phyloP scores from a whole-genome alignment of 805 yeast genomes.

The Cyberlindnera xishuangbannaensis region DNA sequence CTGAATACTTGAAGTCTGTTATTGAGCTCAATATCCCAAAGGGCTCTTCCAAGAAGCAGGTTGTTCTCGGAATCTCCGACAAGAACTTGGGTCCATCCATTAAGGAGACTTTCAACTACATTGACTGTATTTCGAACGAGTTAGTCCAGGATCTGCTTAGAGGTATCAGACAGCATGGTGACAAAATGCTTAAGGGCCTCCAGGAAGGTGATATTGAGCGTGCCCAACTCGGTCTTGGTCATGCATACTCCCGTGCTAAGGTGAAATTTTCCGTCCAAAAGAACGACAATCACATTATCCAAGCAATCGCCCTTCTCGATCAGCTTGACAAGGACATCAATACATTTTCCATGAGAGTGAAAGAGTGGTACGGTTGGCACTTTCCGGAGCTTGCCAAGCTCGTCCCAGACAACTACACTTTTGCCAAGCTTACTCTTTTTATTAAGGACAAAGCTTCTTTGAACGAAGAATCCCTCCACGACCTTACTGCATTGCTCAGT shows the following conservation, averaged over 20 bases:
- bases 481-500: conserved; percentile 74
- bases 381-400: conserved; percentile 95
- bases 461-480: conserved; percentile 78
- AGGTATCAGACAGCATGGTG: conserved; percentile 89
- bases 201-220: conserved; percentile 94
- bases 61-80: conserved; percentile 85
- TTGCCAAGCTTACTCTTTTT: conserved; percentile 79
- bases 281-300: conserved; percentile 98
- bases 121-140: conserved; percentile 88
- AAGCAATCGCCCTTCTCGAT: conserved; percentile 94
- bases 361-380: conserved; percentile 99
- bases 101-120: conserved; percentile 82
- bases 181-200: conserved; percentile 82
- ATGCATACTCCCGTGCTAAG: conserved; percentile 97
- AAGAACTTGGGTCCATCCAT: conserved; percentile 94
- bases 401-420: conserved; percentile 97
- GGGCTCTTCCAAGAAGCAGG: conserved; percentile 53
- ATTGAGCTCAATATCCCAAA: conserved; percentile 88
- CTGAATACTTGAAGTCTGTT: conserved; percentile 84
- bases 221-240: conserved; percentile 98
- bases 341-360: conserved; percentile 97
- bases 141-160: conserved; percentile 91
- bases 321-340: conserved; percentile 96
- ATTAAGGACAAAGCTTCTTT: conserved; percentile 85
- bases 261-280: conserved; percentile 98